Conservation (phyloP, 306 rosid species). For the Ceratonia siliqua region DNA sequence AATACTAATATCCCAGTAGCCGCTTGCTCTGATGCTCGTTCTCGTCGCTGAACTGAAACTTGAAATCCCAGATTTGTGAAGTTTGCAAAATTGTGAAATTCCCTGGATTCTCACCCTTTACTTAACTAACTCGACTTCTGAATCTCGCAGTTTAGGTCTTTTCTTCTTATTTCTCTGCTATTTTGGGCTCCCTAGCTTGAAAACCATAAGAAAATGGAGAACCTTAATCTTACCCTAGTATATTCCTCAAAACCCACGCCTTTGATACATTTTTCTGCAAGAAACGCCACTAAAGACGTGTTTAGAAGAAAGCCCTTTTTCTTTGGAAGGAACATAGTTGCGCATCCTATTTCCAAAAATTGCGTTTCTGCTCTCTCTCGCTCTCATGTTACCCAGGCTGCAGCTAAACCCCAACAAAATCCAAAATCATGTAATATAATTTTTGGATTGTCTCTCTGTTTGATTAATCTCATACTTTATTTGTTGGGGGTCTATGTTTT, state of each 20-base stretch:
- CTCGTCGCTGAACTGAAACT: neutral
- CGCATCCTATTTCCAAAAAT: constrained; percentile 8
- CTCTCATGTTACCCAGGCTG: constrained; percentile 25
- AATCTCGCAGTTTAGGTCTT: neutral
- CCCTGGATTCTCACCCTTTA: neutral
- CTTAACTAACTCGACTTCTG: neutral
- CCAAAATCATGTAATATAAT: neutral
- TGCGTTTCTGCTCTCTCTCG: constrained; percentile 35
- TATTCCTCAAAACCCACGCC: neutral
- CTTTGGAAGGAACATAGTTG: neutral
- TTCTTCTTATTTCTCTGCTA: neutral
- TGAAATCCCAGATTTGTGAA: neutral
- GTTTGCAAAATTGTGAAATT: neutral
- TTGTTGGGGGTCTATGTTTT: neutral
- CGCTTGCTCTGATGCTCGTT: neutral
- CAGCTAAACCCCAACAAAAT: constrained; percentile 34
- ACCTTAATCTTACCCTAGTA: neutral
- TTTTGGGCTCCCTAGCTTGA: neutral
- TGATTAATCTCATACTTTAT: neutral
- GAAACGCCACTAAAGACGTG: neutral
- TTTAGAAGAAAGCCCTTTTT: neutral
- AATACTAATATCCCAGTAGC: too few relatives aligned
- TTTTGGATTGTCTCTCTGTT: neutral
- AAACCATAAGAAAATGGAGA: neutral
- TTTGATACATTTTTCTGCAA: neutral